Evolutionary conservation across 257 asterid genomes (phyloP), one percentile per base, ranked within the genome.

Genomic region (Jacaranda copaia): DNA sequence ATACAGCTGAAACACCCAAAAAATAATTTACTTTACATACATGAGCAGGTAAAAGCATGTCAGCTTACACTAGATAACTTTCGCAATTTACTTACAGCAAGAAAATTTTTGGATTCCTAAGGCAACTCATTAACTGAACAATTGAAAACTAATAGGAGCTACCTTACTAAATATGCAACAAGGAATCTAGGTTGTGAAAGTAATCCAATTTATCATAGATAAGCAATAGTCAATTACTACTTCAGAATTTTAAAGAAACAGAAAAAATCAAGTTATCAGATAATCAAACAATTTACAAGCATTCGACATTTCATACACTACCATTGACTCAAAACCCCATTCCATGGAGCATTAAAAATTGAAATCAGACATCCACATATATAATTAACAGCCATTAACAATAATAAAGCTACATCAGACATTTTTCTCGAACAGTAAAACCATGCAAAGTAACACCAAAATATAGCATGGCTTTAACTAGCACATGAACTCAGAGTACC

Each of bases 361-460:
- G 9, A 77, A 46, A 48, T 52, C 46, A 77, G 35, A 61, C 4
- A 39, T 48, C 64, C 74, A 67, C 18, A 67, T 25, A 25, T 25
- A 25, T 14, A 18, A 55, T 61, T 75, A 81, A 76, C 48, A 18
- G 5, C 32, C 67, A 78, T 78, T 58, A 71, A 79, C 58, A 74
- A 43, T 18, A 6, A 19, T 5, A 18, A 35, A 71, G 25, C 18
- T 53, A 73, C 52, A 56, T 4, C 32, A 55, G 7, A 52, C 2
- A 25, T 25, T 25, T 25, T 25, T 25, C 32, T 25, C 32, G 2
- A 25, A 25, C 32, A 25, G 32, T 25, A 65, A 38, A 9, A 53
- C 15, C 72, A 45, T 49, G 8, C n/a, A 68, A 52, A 73, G 58
- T 32, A 73, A 74, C 68, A 79, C 40, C 71, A 77, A 58, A 43